Base-by-base conservation (phyloP, 441 rosid species). In the Eugenia klotzschiana region DNA sequence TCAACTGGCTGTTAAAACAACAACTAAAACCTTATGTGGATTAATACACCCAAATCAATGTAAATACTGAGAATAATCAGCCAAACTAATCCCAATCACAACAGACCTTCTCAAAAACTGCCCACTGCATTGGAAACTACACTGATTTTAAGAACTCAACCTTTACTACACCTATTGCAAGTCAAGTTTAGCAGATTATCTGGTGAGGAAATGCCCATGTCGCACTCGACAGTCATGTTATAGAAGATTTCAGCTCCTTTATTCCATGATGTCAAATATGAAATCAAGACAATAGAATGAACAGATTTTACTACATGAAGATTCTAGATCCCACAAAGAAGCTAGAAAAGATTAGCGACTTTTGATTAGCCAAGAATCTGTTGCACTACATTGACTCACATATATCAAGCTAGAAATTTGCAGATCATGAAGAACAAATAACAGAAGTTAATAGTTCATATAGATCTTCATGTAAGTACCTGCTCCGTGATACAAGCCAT, bases 401-500 rank as follows among this genome's bases (percentile, higher is more conserved):
- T 69, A 20, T 33, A 69, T 69, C 77, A 69, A 33, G 77, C 77
- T 60, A 46, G 52, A 80, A 40, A 64, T 41, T 74, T 64, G 46
- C 77, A 33, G 77, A 64, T 64, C 25, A 64, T 20, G 46, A 64
- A 55, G 27, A 55, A 64, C 4, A 33, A 33, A 64, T 64, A 18
- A 33, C 37, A 11, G 0, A 9, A 64, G 77, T 64, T 64, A 33
- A 64, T 64, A 64, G 77, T 64, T 37, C 77, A 64, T 33, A 64
- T 8, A 33, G 46, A 69, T 37, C 25, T 64, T 64, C 13, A 64
- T 4, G 46, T 33, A 83, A 51, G 41, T 89, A 96, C 99, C 97
- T 95, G 99, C 87, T 96, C 99, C 41, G 98, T 95, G 88, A 94
- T 92, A 85, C 98, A 96, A 82, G 97, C 97, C 98, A 96, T 57